phyloP scores from a whole-genome alignment of 305 asterid species.

The Caryopteris hybrid region DNA sequence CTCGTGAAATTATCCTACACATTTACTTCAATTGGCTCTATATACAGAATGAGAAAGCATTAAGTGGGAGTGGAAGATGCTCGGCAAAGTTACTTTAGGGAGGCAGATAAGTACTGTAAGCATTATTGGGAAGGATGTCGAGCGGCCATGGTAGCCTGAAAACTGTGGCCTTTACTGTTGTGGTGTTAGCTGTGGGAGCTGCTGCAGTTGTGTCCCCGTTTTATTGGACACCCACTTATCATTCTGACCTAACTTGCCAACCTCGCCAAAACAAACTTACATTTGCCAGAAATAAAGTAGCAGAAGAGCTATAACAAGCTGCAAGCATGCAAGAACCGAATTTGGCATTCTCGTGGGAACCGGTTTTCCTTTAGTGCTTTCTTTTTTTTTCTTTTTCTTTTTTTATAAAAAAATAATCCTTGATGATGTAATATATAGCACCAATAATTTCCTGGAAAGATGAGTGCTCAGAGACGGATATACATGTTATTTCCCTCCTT shows the following conservation, averaged over 20 bases:
- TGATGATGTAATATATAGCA: not conserved
- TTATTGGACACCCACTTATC: constrained; percentile 21
- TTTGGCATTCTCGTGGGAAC: constrained; percentile 9
- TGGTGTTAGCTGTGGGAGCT: constrained; percentile 49
- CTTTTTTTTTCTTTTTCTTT: not conserved
- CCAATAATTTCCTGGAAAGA: not conserved
- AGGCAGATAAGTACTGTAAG: constrained; percentile 63
- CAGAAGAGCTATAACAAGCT: constrained; percentile 18
- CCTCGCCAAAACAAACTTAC: not conserved
- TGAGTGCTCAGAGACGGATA: constrained; percentile 11
- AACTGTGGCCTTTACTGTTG: constrained; percentile 25
- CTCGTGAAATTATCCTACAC: not conserved
- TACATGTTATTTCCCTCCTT: not conserved
- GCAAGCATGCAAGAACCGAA: not conserved
- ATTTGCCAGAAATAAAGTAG: constrained; percentile 26
- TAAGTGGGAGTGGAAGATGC: constrained; percentile 39
- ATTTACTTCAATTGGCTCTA: not conserved
- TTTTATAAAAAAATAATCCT: not conserved
- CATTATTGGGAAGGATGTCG: constrained; percentile 41
- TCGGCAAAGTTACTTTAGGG: constrained; percentile 35
- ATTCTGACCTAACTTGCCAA: not conserved
- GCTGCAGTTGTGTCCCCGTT: constrained; percentile 37
- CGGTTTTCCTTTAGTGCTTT: not conserved
- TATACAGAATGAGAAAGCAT: constrained; percentile 62
- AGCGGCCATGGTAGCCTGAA: constrained; percentile 49